phyloP scores from a whole-genome alignment of 2,329 filamentous ascomycete genomes.

The Aspergillus ochraceus region DNA sequence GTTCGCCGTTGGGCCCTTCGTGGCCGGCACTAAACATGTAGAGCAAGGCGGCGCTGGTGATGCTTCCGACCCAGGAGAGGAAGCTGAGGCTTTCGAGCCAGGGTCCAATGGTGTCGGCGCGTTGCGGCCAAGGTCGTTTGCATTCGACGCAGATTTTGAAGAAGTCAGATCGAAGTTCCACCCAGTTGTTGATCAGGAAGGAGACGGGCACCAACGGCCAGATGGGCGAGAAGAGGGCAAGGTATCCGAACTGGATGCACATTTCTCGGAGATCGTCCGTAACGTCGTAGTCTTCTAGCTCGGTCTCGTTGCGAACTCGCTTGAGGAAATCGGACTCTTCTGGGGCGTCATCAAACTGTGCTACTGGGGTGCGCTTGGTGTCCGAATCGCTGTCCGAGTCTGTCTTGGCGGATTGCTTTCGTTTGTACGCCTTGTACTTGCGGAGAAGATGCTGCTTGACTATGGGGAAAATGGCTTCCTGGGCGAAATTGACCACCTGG shows the following conservation, averaged over 20 bases:
- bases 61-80: constrained; percentile 87
- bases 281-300: constrained; percentile 86
- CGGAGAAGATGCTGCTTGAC: constrained; percentile 76
- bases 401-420: constrained; percentile 26
- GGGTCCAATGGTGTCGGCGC: constrained; percentile 90
- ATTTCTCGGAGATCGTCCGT: constrained; percentile 90
- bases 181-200: constrained; percentile 94
- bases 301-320: constrained; percentile 80
- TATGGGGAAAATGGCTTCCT: constrained; percentile 84
- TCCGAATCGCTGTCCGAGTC: constrained; percentile 21
- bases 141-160: constrained; percentile 93
- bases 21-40: constrained; percentile 79
- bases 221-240: constrained; percentile 87
- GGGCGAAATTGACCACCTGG: constrained; percentile 83
- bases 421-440: constrained; percentile 58
- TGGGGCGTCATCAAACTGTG: constrained; percentile 62
- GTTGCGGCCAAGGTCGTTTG: constrained; percentile 83
- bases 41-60: constrained; percentile 83
- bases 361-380: constrained; percentile 27
- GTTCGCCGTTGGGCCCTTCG: constrained; percentile 42
- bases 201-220: constrained; percentile 89
- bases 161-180: constrained; percentile 90
- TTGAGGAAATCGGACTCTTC: constrained; percentile 82
- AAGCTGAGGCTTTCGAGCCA: constrained; percentile 90
- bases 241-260: constrained; percentile 86